phyloP scores from a whole-genome alignment of 2,329 filamentous ascomycete genomes.

The Cercospora sp. region DNA sequence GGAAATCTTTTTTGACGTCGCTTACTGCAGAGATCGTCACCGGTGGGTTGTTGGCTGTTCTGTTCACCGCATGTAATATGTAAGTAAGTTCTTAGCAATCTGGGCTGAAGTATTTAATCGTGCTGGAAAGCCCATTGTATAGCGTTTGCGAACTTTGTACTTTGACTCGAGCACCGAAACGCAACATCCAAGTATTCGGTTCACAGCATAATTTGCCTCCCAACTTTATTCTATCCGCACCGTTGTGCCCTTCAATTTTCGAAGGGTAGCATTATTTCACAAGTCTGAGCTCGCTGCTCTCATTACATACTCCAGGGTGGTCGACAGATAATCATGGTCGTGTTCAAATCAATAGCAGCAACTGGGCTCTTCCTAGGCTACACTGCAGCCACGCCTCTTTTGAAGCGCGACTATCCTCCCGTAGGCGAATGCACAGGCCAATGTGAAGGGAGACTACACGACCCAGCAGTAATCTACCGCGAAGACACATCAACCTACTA shows the following conservation, averaged over 20 bases:
- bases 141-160: not conserved
- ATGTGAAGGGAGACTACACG: slow-evolving; percentile 26
- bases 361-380: slow-evolving; percentile 1
- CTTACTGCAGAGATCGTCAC: not conserved
- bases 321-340: not conserved
- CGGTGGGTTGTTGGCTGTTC: not conserved
- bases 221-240: not conserved
- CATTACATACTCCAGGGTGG: not conserved
- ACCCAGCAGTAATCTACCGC: slow-evolving; percentile 27
- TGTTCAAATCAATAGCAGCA: not conserved
- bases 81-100: not conserved
- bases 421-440: slow-evolving; percentile 23
- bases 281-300: not conserved
- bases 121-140: not conserved
- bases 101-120: not conserved
- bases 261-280: not conserved
- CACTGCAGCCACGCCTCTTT: slow-evolving; percentile 8
- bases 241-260: not conserved
- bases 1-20: not conserved
- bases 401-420: slow-evolving; percentile 21
- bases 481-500: slow-evolving; percentile 45
- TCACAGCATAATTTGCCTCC: not conserved
- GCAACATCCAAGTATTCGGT: not conserved
- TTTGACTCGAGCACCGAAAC: not conserved
- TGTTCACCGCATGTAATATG: not conserved